Conservation (phyloP, 192 early-diverging fungal genomes). For the Rhizoclosmatium globosum region DNA sequence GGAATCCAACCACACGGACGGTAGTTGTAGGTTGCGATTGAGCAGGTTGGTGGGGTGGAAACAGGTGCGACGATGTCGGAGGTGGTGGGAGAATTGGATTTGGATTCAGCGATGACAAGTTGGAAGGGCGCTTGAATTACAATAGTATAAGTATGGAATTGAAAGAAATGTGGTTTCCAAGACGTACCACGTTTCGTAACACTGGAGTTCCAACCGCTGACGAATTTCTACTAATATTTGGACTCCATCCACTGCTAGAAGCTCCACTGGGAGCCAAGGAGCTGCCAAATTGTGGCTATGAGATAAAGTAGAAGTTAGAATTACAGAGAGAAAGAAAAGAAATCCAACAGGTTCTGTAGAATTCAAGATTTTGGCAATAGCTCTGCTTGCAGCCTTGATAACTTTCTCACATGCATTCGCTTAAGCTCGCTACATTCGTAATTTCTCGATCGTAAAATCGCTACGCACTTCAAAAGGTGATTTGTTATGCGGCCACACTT, state of each 20-base stretch:
- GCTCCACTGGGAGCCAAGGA: not conserved
- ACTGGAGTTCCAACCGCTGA: not conserved
- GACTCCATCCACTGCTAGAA: not conserved
- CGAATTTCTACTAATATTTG: not conserved
- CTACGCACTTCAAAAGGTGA: no score
- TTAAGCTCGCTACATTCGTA: no score
- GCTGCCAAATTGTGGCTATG: not conserved
- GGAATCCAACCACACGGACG: conserved; percentile 23
- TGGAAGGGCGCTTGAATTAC: no score
- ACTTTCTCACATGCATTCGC: no score
- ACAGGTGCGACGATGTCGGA: no score
- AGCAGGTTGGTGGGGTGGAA: not conserved
- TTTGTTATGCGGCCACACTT: no score
- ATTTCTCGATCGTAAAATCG: no score
- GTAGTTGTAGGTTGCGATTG: not conserved
- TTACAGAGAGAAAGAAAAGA: no score
- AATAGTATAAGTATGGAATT: not conserved
- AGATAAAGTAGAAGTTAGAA: no score
- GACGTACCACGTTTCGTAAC: not conserved
- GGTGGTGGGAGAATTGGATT: not conserved
- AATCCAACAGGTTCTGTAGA: no score
- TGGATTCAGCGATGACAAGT: not conserved
- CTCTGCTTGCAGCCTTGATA: no score
- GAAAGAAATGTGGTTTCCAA: not conserved
- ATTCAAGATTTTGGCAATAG: no score